Conservation (phyloP, 2,329 filamentous ascomycete genomes). For the Sordariomycetes sp. region DNA sequence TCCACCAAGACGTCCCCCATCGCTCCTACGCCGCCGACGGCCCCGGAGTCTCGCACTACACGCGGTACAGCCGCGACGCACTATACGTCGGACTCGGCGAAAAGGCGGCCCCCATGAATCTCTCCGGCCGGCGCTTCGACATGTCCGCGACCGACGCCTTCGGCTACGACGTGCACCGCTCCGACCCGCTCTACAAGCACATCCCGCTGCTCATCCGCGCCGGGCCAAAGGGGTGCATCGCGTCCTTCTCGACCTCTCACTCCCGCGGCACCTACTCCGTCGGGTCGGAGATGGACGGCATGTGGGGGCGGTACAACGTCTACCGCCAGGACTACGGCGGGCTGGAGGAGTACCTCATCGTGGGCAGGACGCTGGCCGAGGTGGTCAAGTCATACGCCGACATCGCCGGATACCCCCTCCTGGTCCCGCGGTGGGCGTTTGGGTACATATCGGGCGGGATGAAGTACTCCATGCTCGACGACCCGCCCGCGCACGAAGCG, state of each 20-base stretch:
- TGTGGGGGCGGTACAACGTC: constrained; percentile 65
- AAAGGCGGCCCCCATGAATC: constrained; percentile 60
- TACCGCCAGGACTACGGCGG: constrained; percentile 62
- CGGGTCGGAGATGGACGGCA: constrained; percentile 60
- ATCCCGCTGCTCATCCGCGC: constrained; percentile 61
- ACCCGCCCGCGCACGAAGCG: constrained; percentile 39
- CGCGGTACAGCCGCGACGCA: constrained; percentile 44
- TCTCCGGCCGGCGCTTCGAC: constrained; percentile 51
- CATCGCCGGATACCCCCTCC: constrained; percentile 52
- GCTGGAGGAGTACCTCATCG: constrained; percentile 56
- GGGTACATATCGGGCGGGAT: constrained; percentile 57
- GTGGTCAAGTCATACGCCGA: constrained; percentile 54
- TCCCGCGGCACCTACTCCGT: constrained; percentile 50
- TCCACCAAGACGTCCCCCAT: constrained; percentile 49
- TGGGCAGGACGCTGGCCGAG: constrained; percentile 52
- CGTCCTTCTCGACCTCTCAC: constrained; percentile 55
- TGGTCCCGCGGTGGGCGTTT: constrained; percentile 60
- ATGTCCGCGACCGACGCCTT: constrained; percentile 60
- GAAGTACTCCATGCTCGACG: constrained; percentile 37
- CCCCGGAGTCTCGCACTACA: constrained; percentile 46
- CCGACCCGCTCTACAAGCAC: constrained; percentile 64
- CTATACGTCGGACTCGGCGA: constrained; percentile 61
- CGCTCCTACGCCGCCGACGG: constrained; percentile 46
- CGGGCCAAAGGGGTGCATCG: constrained; percentile 49
- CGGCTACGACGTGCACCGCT: constrained; percentile 57